phyloP scores from a whole-genome alignment of 257 asterid genomes.

The Solanum habrochaites region DNA sequence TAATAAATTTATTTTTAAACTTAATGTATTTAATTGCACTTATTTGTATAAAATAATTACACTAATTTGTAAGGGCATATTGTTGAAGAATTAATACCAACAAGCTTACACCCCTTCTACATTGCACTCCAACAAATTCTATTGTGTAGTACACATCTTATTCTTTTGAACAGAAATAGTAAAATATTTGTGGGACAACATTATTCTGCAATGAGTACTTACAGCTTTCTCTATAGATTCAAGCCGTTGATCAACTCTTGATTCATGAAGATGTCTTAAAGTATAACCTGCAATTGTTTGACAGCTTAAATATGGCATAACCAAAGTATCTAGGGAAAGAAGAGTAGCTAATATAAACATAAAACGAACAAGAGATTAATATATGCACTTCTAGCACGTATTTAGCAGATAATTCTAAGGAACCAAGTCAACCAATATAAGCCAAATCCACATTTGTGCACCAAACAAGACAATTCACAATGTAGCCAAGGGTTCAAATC shows the following conservation, averaged over 20 bases:
- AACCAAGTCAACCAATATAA: not conserved
- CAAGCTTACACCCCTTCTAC: not conserved
- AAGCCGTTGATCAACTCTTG: conserved; percentile 70
- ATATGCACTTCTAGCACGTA: not conserved
- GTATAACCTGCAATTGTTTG: conserved; percentile 54
- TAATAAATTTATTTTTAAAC: not conserved
- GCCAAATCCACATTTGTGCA: not conserved
- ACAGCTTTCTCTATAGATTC: conserved; percentile 79
- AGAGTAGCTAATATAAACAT: not conserved
- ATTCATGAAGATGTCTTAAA: conserved; percentile 58
- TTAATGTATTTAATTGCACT: not conserved
- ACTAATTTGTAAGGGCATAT: not conserved
- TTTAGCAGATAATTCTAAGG: not conserved
- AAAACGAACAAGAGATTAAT: not conserved
- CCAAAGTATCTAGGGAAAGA: not conserved
- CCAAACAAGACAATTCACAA: not conserved
- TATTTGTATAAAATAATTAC: not conserved
- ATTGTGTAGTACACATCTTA: not conserved
- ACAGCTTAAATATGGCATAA: not conserved
- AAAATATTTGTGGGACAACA: not conserved
- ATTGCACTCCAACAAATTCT: not conserved
- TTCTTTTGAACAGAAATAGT: not conserved
- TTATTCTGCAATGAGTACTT: conserved; percentile 18
- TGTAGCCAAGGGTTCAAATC: not conserved
- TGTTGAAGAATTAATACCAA: not conserved